Percentiles rank a stretch among this genome's conserved stretches.
These are phyloP conservation scores for Leccinum ponderosum DNA, from an alignment of 1,284 basidiomycete genomes.

Conservation along the genomic window DNA sequence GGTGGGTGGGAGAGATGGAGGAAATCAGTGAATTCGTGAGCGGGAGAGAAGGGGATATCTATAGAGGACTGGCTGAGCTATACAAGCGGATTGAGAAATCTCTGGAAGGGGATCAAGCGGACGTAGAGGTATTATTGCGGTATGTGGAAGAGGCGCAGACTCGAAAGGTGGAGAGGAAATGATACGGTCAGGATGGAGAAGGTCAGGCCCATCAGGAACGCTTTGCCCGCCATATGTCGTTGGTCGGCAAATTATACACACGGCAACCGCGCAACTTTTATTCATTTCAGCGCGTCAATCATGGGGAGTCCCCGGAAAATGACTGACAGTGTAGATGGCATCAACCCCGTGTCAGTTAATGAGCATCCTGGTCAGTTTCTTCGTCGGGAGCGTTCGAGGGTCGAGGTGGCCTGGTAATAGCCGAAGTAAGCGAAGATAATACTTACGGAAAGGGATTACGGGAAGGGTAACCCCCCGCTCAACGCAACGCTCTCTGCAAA, in stretches of 20 bases:
- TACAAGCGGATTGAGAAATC: conserved; percentile 47
- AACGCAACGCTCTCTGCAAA: conserved; percentile 24
- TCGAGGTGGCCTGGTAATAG: conserved; percentile 1
- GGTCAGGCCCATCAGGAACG: conserved; percentile 4
- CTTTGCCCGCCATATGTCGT: conserved; percentile 9
- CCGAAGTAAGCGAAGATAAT: conserved; percentile 15
- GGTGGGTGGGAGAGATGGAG: conserved; percentile 61
- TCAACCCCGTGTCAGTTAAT: conserved; percentile 4
- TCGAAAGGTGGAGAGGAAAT: conserved; percentile 7
- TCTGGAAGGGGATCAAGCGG: conserved; percentile 36
- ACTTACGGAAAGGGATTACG: conserved; percentile 28
- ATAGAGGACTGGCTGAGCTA: conserved; percentile 48
- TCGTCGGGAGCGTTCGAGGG: neutral
- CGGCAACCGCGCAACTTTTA: conserved; percentile 18
- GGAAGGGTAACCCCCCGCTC: conserved; percentile 12
- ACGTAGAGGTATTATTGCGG: conserved; percentile 40
- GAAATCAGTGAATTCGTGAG: conserved; percentile 59
- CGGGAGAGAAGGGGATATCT: conserved; percentile 44
- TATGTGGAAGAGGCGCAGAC: conserved; percentile 48
- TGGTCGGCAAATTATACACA: conserved; percentile 16
- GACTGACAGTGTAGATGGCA: conserved; percentile 2
- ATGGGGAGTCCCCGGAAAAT: conserved; percentile 9
- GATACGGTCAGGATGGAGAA: neutral
- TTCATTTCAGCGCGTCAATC: conserved; percentile 30
- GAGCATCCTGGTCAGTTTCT: neutral